Evolutionary conservation across 257 asterid species (phyloP), one percentile per base, ranked within the genome.

Genomic region (Paraleonurus japonicus): DNA sequence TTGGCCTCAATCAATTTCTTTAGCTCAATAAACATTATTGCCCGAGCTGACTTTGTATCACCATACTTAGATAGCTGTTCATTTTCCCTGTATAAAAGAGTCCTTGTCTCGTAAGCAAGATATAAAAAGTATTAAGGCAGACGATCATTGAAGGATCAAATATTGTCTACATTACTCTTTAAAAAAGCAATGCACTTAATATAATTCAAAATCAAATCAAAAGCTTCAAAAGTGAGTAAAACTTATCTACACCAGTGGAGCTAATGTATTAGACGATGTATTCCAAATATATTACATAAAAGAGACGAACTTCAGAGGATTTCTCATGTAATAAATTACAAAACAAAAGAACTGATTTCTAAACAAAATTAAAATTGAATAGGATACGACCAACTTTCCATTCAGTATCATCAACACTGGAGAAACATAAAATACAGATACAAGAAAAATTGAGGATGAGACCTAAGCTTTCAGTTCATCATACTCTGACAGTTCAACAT

Each of bases 11-110:
- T 80, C 77, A 86, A 35, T 57, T 78, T 83, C 81, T 83, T 84
- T 23, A 88, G 73, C 54, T 84, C 85, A 78, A 70, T 74, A 48
- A 84, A 78, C 85, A 88, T 62, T 43, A 72, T 37, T 20, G 87
- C 80, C 64, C 95, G 83, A 33, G 89, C 84, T 17, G 92, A 74
- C 76, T 82, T 81, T 70, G 85, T 59, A 81, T 86, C 90, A 23
- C 80, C 80, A 64, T 86, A 86, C 77, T 61, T 79, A 5, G 89
- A 82, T 33, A 88, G 85, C 63, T 81, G 81, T 1, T 76, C 82
- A 71, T 84, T 83, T 77, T 88, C 92, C 86, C 92, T 88, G 74
- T 27, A 53, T 72, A 53, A 47, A 70, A 61, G 72, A 61, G 54
- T 60, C 65, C 5, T 61, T 48, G 32, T 32, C 12, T 57, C 55